phyloP scores from a whole-genome alignment of 192 early-diverging fungal species.

The Rhizophlyctis rosea region DNA sequence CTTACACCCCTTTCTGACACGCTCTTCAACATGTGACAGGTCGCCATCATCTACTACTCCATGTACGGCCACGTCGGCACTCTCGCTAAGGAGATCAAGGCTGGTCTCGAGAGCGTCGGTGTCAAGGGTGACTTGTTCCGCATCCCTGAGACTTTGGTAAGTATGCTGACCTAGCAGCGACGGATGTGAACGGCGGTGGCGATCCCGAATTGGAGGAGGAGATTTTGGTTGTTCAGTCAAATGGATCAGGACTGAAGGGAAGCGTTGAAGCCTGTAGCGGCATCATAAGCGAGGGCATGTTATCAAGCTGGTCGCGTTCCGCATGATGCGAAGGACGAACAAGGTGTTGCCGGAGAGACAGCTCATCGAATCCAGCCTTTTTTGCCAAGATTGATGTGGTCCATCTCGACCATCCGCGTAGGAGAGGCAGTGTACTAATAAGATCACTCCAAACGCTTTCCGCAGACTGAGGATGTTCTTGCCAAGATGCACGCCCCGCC shows the following conservation, averaged over 20 bases:
- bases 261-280: not conserved
- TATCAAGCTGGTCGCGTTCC: too few species aligned
- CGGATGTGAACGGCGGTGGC: too few species aligned
- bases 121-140: conserved; percentile 48
- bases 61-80: conserved; percentile 59
- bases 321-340: too few species aligned
- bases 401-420: not conserved
- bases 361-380: too few species aligned
- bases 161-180: not conserved
- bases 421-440: not conserved
- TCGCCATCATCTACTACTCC: conserved; percentile 28
- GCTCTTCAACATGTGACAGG: conserved; percentile 2
- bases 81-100: conserved; percentile 54
- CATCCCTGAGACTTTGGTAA: conserved; percentile 52
- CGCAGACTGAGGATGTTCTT: conserved; percentile 26
- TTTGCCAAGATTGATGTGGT: not conserved
- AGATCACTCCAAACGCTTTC: not conserved
- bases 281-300: not conserved
- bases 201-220: not conserved
- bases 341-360: too few species aligned
- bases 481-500: conserved; percentile 52
- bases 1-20: too few species aligned
- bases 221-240: not conserved
- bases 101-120: conserved; percentile 55
- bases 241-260: not conserved